Conservation (phyloP, 106 monocot genomes). For the Amphibolis antarctica region DNA sequence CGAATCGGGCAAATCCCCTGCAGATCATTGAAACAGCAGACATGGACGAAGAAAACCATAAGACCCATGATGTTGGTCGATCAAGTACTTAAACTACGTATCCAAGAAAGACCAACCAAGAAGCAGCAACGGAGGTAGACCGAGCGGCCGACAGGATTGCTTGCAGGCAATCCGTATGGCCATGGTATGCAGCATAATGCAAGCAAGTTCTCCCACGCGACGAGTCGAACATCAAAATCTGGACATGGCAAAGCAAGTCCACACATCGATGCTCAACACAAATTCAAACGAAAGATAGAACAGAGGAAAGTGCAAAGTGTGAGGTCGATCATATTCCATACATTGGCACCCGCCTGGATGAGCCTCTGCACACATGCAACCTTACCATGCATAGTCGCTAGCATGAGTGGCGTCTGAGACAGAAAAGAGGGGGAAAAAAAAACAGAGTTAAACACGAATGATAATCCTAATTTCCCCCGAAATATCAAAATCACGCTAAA, state of each 20-base stretch:
- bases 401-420: constrained; percentile 28
- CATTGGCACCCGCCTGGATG: constrained; percentile 27
- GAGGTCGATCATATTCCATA: too few species aligned
- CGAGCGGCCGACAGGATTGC: constrained; percentile 18
- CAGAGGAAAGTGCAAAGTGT: not conserved
- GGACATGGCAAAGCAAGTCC: not conserved
- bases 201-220: constrained; percentile 22
- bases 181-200: constrained; percentile 27
- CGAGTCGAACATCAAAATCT: constrained; percentile 30
- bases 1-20: constrained; percentile 42
- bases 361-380: constrained; percentile 23
- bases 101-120: constrained; percentile 14
- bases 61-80: not conserved
- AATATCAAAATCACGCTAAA: constrained; percentile 2
- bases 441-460: not conserved
- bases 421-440: not conserved
- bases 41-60: not conserved
- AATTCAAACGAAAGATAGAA: not conserved
- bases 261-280: not conserved
- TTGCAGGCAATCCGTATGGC: constrained; percentile 19
- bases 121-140: constrained; percentile 15
- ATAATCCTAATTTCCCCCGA: not conserved
- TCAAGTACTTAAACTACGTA: not conserved
- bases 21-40: not conserved
- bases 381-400: constrained; percentile 30